phyloP scores from a whole-genome alignment of 2,329 filamentous ascomycete genomes.

The Orbilia javanica region DNA sequence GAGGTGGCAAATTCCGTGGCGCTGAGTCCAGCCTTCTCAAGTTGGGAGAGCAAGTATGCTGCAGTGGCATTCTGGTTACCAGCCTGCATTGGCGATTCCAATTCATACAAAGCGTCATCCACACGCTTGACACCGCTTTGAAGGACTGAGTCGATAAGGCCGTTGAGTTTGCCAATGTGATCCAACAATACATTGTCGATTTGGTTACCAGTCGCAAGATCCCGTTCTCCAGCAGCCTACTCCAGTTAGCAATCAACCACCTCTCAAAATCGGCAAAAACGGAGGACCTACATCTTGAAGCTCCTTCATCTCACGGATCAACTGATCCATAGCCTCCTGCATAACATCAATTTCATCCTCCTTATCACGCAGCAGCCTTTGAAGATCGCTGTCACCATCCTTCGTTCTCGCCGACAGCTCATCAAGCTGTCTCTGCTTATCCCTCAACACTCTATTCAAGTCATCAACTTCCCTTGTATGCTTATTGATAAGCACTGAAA shows the following conservation, averaged over 20 bases:
- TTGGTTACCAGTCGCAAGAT: constrained; percentile 86
- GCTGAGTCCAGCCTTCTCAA: constrained; percentile 93
- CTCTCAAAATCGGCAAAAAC: not conserved
- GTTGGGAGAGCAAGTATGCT: constrained; percentile 92
- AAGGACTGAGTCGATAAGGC: constrained; percentile 95
- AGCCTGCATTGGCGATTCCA: constrained; percentile 97
- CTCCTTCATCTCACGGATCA: constrained; percentile 90
- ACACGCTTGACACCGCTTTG: constrained; percentile 93
- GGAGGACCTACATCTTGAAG: constrained; percentile 72
- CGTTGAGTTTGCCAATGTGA: constrained; percentile 92
- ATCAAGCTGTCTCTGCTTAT: constrained; percentile 87
- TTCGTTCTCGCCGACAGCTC: constrained; percentile 82
- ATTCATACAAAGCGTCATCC: constrained; percentile 94
- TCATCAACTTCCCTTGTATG: constrained; percentile 98
- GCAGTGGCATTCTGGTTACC: constrained; percentile 98
- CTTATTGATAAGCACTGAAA: constrained; percentile 92
- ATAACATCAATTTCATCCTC: constrained; percentile 98
- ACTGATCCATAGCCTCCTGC: constrained; percentile 97
- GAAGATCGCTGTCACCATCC: constrained; percentile 86
- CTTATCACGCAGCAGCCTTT: constrained; percentile 87
- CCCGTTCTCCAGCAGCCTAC: constrained; percentile 78
- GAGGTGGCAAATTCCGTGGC: constrained; percentile 97
- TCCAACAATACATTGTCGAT: constrained; percentile 89
- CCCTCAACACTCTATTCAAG: constrained; percentile 88
- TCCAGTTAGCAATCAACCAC: constrained; percentile 6